Percentiles rank a stretch among this genome's conserved stretches.
These are phyloP conservation scores for Cylindrodendrum hubeiense DNA, from an alignment of 2,329 filamentous ascomycete genomes.

Conservation along the genomic window DNA sequence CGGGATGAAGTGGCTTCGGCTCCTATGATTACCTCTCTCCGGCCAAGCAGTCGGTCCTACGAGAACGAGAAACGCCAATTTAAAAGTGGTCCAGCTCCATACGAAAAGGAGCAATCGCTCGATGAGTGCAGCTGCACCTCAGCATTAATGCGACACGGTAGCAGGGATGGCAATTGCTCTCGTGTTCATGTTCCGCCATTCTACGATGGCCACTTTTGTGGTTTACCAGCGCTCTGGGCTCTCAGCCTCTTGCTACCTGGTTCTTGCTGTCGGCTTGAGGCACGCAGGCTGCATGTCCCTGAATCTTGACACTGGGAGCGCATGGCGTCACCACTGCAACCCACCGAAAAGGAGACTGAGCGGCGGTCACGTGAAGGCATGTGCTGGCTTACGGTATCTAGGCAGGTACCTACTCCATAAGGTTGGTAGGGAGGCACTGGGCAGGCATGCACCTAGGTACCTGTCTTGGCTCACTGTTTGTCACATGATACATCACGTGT, in stretches of 20 bases:
- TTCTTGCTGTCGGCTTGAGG: slow-evolving; percentile 7
- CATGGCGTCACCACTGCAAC: slow-evolving; percentile 3
- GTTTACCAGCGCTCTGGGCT: slow-evolving; percentile 13
- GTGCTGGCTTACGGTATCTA: too few species aligned
- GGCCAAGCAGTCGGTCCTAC: background rate
- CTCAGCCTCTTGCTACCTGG: background rate
- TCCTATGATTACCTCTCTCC: background rate
- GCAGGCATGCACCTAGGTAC: too few species aligned
- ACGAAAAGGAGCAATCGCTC: slow-evolving; percentile 5
- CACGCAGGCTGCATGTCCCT: slow-evolving; percentile 1
- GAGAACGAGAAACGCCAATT: slow-evolving; percentile 4
- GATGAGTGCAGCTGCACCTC: background rate
- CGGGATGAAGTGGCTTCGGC: slow-evolving; percentile 4
- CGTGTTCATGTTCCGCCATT: slow-evolving; percentile 11
- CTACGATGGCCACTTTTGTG: slow-evolving; percentile 1
- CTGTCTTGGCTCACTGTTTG: too few species aligned
- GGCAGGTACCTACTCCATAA: too few species aligned
- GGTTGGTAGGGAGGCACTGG: too few species aligned
- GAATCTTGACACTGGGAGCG: background rate
- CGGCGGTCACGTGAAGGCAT: background rate
- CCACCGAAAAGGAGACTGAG: background rate
- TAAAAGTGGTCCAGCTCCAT: slow-evolving; percentile 15
- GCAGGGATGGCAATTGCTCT: slow-evolving; percentile 20
- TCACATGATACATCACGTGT: too few species aligned
- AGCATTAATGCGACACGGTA: background rate